Percentiles rank a stretch among this genome's conserved stretches.
Evolutionary conservation across 2,329 filamentous ascomycete genomes (phyloP).

Genomic region (Trichoderma koningii): DNA sequence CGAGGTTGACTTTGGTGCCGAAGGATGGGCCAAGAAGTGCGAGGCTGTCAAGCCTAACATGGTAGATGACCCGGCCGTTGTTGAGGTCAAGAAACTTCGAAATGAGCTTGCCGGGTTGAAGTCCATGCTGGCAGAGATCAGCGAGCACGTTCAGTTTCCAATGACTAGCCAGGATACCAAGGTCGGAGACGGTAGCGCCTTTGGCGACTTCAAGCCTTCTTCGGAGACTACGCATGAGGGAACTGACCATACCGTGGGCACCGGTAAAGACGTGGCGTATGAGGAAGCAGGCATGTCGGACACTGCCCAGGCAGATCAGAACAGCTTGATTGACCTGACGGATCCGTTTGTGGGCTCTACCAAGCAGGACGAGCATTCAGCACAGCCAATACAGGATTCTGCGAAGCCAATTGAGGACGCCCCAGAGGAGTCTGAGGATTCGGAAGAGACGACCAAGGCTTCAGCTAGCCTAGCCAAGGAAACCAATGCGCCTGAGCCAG

Average conservation of each 20-base stretch:
- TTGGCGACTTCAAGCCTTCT: constrained; percentile 5
- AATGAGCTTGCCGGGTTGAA: constrained; percentile 62
- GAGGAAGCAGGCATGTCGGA: not conserved
- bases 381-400: not conserved
- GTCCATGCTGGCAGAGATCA: constrained; percentile 45
- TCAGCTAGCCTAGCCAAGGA: not conserved
- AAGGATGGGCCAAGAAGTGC: constrained; percentile 84
- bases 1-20: constrained; percentile 75
- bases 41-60: constrained; percentile 77
- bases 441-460: not conserved
- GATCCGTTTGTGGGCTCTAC: constrained; percentile 4
- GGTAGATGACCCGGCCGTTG: constrained; percentile 72
- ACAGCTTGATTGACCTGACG: not conserved
- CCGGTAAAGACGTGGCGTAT: not conserved
- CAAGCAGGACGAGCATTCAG: not conserved
- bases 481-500: not conserved
- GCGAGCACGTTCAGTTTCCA: constrained; percentile 31
- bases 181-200: constrained; percentile 16
- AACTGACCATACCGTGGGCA: not conserved
- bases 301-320: not conserved
- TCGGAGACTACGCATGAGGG: constrained; percentile 10
- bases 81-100: constrained; percentile 65
- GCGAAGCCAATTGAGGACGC: not conserved
- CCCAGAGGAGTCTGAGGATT: not conserved
- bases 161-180: constrained; percentile 24